Evolutionary conservation across 2,329 filamentous ascomycete species (phyloP), one percentile per base, ranked within the genome.

Genomic region (Trichoderma brevicompactum): DNA sequence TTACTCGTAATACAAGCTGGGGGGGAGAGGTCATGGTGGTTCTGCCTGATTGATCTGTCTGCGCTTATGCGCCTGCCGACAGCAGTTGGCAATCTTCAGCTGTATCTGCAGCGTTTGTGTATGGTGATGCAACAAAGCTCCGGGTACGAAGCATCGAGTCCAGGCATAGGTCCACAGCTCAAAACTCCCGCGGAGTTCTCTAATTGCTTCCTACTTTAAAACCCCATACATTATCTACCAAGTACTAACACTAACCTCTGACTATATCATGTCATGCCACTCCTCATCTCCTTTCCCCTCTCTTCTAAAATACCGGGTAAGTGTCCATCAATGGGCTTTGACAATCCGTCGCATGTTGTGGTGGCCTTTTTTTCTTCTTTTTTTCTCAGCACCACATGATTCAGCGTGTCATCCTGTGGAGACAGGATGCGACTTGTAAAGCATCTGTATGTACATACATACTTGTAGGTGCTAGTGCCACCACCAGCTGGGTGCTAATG

Each of bases 371-470:
- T 19, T 19, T 19, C 17, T 44, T 19, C 17, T 44, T 9, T 19
- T 10, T 28, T 19, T 19, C 36, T 32, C 36, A 52, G 12, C 34
- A 41, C 55, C 46, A 40, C 62, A 49, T 58, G 34, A 48, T 54
- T 58, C 53, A 50, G 62, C 46, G 36, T 50, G 19, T 38, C 56
- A 60, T 60, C 15, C 15, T 13, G 32, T 40, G 44, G 32, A 44
- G 44, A 50, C 58, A 41, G 23, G 2, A 34, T 5, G 32, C 43
- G 28, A 48, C 38, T 56, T 56, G 40, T 46, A 58, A 5, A 17
- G 23, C 23, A 28, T 28, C 23, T 5, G 50, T 38, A 19, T 23
- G 7, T 53, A 46, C 15, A 9, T 28, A 19, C 5, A 38, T 10
- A 7, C 36, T 10, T 32, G 17, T 17, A 7, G 50, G 34, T 55